A percentile compares a stretch with the other conserved stretches of the same genome.
Conservation (phyloP, 257 asterid genomes). For the Ajuga chamaepitys region DNA sequence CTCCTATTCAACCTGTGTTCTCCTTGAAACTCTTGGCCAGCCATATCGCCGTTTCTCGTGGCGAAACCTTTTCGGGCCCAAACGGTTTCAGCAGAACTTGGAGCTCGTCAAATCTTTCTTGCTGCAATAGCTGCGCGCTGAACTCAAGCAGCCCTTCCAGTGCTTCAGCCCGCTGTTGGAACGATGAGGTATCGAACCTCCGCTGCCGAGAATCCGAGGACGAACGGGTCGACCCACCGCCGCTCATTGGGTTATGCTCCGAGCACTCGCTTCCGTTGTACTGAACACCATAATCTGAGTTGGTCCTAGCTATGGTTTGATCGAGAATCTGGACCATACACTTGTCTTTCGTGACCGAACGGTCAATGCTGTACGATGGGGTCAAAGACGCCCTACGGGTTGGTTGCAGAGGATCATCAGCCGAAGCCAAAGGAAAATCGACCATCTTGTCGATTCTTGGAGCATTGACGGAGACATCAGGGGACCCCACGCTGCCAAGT, state of each 20-base stretch:
- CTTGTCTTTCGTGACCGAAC: slow-evolving; percentile 74
- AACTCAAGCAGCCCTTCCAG: slow-evolving; percentile 94
- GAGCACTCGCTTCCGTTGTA: slow-evolving; percentile 62
- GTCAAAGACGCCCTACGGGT: slow-evolving; percentile 44
- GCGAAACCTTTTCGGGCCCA: slow-evolving; percentile 86
- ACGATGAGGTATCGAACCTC: slow-evolving; percentile 70
- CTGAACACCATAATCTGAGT: slow-evolving; percentile 22
- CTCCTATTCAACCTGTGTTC: slow-evolving; percentile 29
- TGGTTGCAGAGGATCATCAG: slow-evolving; percentile 32
- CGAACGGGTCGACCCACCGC: slow-evolving; percentile 55
- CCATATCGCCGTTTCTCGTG: slow-evolving; percentile 97
- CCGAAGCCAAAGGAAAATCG: slow-evolving; percentile 52
- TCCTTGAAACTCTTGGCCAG: slow-evolving; percentile 90
- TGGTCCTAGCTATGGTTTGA: slow-evolving; percentile 27
- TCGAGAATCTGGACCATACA: slow-evolving; percentile 56
- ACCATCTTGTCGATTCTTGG: slow-evolving; percentile 93
- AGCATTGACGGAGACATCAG: slow-evolving; percentile 80
- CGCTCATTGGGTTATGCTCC: slow-evolving; percentile 41
- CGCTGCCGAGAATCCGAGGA: slow-evolving; percentile 68
- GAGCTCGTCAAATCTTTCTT: slow-evolving; percentile 80
- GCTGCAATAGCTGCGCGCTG: slow-evolving; percentile 82
- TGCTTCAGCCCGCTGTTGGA: slow-evolving; percentile 93
- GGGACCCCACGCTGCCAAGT: slow-evolving; percentile 44
- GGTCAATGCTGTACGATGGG: slow-evolving; percentile 36
- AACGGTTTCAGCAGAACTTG: slow-evolving; percentile 82